Base-by-base conservation (phyloP, 176 grass and related monocot species). In the Alopecurus myosuroides region DNA sequence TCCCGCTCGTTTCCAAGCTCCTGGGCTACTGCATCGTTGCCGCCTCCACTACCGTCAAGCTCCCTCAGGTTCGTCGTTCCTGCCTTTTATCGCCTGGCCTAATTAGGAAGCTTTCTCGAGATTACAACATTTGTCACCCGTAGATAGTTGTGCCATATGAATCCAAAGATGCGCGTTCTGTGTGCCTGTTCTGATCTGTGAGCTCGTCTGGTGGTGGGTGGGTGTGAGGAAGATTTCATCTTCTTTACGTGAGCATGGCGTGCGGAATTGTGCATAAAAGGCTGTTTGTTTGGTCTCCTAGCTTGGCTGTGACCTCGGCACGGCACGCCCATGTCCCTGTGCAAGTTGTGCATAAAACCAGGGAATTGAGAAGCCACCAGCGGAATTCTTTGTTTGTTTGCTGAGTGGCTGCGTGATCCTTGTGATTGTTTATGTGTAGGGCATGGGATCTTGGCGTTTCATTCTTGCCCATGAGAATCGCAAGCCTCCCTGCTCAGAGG, bases 21-120 rank as follows among this genome's bases (percentile, higher is more conserved):
- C 97, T 99, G 6, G 97, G 91, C 46, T 96, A 99, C 88, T 87
- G 84, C 84, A 96, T 99, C 89, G 89, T 99, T 66, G 93, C 97
- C 52, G 91, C 93, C 22, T 99, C 97, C 88, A 99, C 97, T 64
- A 99, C 93, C 70, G 93, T 96, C 81, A 99, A 99, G 83, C 85
- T 99, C 42, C 93, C 97, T 11, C 97, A 99, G 97, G 95, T 98
- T 9, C 30, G n/a, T 2, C 19, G 2, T 18, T 2, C 40, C 22
- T 66, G 41, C 39, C 34, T 3, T 51, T 22, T 1, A n/a, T 39
- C 17, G 18, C 29, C 45, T 67, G 29, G 3, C 13, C 61, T 51
- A 18, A 37, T 35, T 81, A 51, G 78, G 64, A 37, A 20, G 35
- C 67, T 25, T 67, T 20, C 14, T 70, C 25, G n/a, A 52, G 13